phyloP scores from a whole-genome alignment of 352 stramenopile genomes.

The Phytophthora sansomeana region DNA sequence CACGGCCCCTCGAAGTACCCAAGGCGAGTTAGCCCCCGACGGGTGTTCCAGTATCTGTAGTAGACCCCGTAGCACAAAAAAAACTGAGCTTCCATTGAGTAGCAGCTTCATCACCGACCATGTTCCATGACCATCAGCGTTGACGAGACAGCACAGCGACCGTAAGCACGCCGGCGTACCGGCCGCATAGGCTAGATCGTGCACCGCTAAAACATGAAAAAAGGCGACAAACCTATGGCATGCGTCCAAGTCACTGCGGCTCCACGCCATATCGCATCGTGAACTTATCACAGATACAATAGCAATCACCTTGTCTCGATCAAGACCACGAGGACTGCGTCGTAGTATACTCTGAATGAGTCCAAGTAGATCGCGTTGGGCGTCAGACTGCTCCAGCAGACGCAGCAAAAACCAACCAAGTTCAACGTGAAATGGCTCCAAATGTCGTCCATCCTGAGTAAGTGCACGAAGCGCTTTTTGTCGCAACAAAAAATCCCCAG shows the following conservation, averaged over 20 bases:
- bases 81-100: slow-evolving; percentile 67
- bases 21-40: slow-evolving; percentile 53
- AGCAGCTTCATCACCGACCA: slow-evolving; percentile 87
- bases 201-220: slow-evolving; percentile 74
- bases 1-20: slow-evolving; percentile 81
- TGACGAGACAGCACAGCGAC: slow-evolving; percentile 86
- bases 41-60: slow-evolving; percentile 80
- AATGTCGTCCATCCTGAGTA: slow-evolving; percentile 66
- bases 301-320: slow-evolving; percentile 71
- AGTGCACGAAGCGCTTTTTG: slow-evolving; percentile 75
- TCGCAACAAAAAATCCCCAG: slow-evolving; percentile 62
- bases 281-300: slow-evolving; percentile 75
- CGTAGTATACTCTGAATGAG: slow-evolving; percentile 82
- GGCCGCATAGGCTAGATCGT: slow-evolving; percentile 67
- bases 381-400: slow-evolving; percentile 81
- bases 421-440: slow-evolving; percentile 76
- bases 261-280: slow-evolving; percentile 79
- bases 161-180: slow-evolving; percentile 69
- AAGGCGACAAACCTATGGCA: slow-evolving; percentile 79
- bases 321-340: slow-evolving; percentile 60
- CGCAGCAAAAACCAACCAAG: slow-evolving; percentile 81
- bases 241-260: slow-evolving; percentile 71
- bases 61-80: slow-evolving; percentile 75
- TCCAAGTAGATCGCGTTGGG: slow-evolving; percentile 75
- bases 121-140: slow-evolving; percentile 81